phyloP scores from a whole-genome alignment of 2,329 filamentous ascomycete genomes.

The Aspergillus flavus region DNA sequence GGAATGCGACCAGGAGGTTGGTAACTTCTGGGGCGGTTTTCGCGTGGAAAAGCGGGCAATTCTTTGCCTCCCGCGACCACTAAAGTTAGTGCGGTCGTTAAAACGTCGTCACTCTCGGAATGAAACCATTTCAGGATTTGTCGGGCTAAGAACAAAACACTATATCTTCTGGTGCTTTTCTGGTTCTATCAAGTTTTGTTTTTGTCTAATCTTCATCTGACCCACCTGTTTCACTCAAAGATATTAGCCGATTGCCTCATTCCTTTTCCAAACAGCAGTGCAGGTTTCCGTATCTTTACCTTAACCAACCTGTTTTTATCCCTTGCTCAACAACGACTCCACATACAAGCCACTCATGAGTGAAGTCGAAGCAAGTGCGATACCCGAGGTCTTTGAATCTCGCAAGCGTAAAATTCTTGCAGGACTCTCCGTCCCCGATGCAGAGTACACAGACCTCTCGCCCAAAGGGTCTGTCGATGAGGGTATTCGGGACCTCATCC shows the following conservation, averaged over 20 bases:
- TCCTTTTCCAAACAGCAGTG: not conserved
- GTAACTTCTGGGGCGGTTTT: conserved; percentile 31
- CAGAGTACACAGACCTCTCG: conserved; percentile 77
- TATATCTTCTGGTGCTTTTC: not conserved
- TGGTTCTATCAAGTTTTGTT: not conserved
- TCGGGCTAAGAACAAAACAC: conserved; percentile 3
- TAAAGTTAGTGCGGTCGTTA: conserved; percentile 22
- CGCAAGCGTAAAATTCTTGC: conserved; percentile 75
- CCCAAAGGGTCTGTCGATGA: conserved; percentile 87
- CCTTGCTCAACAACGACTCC: not conserved
- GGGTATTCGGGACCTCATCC: conserved; percentile 75
- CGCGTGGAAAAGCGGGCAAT: conserved; percentile 26
- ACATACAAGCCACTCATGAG: conserved; percentile 7
- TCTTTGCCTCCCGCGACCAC: conserved; percentile 21
- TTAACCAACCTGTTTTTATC: not conserved
- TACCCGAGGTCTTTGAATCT: conserved; percentile 50
- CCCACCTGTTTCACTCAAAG: not conserved
- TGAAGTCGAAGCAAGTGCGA: conserved; percentile 7
- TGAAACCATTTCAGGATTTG: conserved; percentile 18
- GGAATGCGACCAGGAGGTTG: conserved; percentile 27
- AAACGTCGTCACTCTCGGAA: conserved; percentile 10
- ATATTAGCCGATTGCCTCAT: not conserved
- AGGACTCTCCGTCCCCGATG: conserved; percentile 68
- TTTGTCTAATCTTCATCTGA: not conserved
- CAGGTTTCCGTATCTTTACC: not conserved